Evolutionary conservation across 2,329 filamentous ascomycete species (phyloP).

Genomic region (Fusarium illudens): DNA sequence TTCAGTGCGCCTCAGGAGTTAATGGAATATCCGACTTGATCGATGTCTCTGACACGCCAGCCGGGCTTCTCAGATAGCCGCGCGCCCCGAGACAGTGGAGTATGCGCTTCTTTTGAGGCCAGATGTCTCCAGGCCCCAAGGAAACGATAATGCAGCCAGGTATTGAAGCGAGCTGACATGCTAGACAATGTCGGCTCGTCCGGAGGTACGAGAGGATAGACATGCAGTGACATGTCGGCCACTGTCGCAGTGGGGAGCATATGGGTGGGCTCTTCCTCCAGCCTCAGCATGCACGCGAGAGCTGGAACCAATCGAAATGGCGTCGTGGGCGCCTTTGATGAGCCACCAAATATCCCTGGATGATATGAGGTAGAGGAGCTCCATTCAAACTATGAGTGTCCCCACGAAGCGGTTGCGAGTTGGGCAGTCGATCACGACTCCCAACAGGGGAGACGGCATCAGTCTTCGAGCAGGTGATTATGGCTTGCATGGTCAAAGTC

Average conservation of each 20-base stretch:
- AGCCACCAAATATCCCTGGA: not conserved
- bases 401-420: not conserved
- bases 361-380: slow-evolving; percentile 4
- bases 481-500: slow-evolving; percentile 20
- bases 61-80: not conserved
- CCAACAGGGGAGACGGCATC: slow-evolving; percentile 9
- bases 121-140: slow-evolving; percentile 1
- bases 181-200: slow-evolving; percentile 21
- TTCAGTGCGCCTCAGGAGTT: not conserved
- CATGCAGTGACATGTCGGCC: slow-evolving; percentile 11
- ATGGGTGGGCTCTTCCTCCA: slow-evolving; percentile 20
- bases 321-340: slow-evolving; percentile 13
- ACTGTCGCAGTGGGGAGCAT: slow-evolving; percentile 20
- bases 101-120: not conserved
- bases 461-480: slow-evolving; percentile 13
- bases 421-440: slow-evolving; percentile 1
- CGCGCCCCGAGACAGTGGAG: not conserved
- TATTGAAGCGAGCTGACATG: not conserved
- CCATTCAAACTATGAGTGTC: slow-evolving; percentile 3
- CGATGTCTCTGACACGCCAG: not conserved
- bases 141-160: not conserved
- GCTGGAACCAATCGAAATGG: slow-evolving; percentile 26
- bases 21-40: not conserved
- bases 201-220: slow-evolving; percentile 9
- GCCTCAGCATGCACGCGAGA: slow-evolving; percentile 35